Evolutionary conservation across 164 flowering plant genomes (phyloP).

Genomic region (Macadamia integrifolia): DNA sequence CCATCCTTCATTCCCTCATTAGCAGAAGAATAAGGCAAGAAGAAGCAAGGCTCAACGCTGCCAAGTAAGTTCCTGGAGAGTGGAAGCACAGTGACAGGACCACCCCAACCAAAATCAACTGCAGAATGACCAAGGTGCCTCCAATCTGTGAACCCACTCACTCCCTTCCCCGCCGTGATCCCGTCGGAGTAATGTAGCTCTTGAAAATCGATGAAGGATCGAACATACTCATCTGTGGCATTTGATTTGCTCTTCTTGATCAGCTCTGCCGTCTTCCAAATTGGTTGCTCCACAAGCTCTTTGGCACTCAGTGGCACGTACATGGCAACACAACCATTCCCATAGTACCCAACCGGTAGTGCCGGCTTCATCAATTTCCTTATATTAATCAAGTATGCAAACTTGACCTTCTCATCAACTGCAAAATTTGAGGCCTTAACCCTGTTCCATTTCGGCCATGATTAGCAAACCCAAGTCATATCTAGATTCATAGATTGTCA

Average conservation of each 20-base stretch:
- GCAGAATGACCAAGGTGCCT: conserved; percentile 70
- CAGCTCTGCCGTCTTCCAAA: conserved; percentile 56
- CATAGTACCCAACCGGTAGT: conserved; percentile 66
- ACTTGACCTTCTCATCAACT: conserved; percentile 49
- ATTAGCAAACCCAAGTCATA: too few species aligned
- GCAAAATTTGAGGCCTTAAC: conserved; percentile 42
- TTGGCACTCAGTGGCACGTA: conserved; percentile 41
- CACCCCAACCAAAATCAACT: conserved; percentile 81
- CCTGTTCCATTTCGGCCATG: conserved; percentile 25
- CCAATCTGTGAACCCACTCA: conserved; percentile 82
- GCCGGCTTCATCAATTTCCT: conserved; percentile 53
- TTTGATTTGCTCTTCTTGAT: conserved; percentile 63
- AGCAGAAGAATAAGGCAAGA: conserved; percentile 56
- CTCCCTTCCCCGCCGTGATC: conserved; percentile 53
- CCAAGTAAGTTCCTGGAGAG: conserved; percentile 54
- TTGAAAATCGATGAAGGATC: conserved; percentile 64
- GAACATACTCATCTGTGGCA: conserved; percentile 50
- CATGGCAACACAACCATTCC: conserved; percentile 72
- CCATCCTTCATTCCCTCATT: conserved; percentile 38
- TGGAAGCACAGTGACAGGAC: conserved; percentile 67
- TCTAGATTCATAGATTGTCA: too few species aligned
- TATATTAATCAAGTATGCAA: conserved; percentile 55
- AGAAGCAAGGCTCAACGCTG: conserved; percentile 62
- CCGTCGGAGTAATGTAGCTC: conserved; percentile 45
- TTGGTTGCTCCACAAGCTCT: conserved; percentile 45